Evolutionary conservation across 2,329 filamentous ascomycete species (phyloP).

Genomic region (Westerdykella ornata): DNA sequence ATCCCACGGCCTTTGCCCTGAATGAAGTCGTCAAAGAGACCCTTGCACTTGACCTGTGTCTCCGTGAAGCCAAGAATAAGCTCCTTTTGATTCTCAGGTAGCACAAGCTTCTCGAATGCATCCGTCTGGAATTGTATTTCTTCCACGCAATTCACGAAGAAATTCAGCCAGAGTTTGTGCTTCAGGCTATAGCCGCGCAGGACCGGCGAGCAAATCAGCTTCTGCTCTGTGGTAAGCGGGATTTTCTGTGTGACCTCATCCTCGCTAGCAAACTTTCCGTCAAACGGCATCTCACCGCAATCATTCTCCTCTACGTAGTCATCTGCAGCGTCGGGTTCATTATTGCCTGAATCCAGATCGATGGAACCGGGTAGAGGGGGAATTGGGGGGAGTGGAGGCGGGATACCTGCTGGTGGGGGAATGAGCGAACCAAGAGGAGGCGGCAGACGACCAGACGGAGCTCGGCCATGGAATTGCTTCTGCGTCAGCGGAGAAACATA

Average conservation of each 20-base stretch:
- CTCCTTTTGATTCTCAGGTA: constrained; percentile 27
- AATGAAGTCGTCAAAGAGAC: constrained; percentile 21
- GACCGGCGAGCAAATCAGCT: constrained; percentile 23
- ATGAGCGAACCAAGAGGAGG: not conserved
- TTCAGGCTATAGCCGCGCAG: constrained; percentile 25
- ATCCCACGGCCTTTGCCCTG: constrained; percentile 49
- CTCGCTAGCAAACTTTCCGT: constrained; percentile 33
- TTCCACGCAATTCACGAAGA: constrained; percentile 25
- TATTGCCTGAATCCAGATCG: not conserved
- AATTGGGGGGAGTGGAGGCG: not conserved
- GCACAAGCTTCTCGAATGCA: constrained; percentile 25
- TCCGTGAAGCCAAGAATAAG: constrained; percentile 29
- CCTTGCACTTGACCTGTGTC: constrained; percentile 21
- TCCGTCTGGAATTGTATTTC: constrained; percentile 28
- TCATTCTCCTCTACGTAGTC: constrained; percentile 4
- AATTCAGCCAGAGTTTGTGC: constrained; percentile 24
- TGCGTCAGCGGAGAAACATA: constrained; percentile 35
- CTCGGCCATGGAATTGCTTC: constrained; percentile 13
- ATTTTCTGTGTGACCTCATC: constrained; percentile 12
- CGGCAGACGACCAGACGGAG: not conserved
- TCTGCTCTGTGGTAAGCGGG: constrained; percentile 21
- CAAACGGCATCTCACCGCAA: constrained; percentile 19
- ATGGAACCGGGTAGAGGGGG: not conserved
- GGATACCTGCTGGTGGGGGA: not conserved
- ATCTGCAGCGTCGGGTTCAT: constrained; percentile 4